phyloP scores from a whole-genome alignment of 208 protist genomes.

The Naegleria fowleri region DNA sequence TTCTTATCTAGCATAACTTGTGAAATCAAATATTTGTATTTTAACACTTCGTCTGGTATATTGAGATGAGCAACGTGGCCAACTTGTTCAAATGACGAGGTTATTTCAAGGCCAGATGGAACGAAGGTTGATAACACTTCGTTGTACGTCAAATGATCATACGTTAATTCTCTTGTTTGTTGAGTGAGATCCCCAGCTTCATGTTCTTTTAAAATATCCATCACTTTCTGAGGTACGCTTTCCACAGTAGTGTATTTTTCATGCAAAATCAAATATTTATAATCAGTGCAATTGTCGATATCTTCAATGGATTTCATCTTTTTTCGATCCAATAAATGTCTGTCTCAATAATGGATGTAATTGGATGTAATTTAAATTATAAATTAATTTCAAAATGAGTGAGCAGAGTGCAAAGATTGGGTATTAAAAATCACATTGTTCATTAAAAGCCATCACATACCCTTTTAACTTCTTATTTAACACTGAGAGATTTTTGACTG shows the following conservation, averaged over 20 bases:
- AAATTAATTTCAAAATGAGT: too few relatives aligned
- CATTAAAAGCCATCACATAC: background rate
- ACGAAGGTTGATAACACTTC: background rate
- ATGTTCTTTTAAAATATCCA: background rate
- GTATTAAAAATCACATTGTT: too few relatives aligned
- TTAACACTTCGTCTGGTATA: slow-evolving; percentile 75
- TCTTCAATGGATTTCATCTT: background rate
- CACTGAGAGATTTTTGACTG: background rate
- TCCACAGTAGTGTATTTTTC: background rate
- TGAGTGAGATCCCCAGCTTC: background rate
- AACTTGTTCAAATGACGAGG: slow-evolving; percentile 48
- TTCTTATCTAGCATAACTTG: slow-evolving; percentile 91
- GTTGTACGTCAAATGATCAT: background rate
- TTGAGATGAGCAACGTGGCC: slow-evolving; percentile 96
- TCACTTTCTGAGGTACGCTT: background rate
- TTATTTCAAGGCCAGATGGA: background rate
- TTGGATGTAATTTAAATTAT: too few relatives aligned
- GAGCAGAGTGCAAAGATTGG: too few relatives aligned
- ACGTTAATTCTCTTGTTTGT: background rate
- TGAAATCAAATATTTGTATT: slow-evolving; percentile 80
- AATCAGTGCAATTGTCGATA: background rate
- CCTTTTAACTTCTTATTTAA: background rate
- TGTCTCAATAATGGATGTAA: background rate
- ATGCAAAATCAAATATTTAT: background rate
- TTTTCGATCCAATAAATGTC: background rate